Base-by-base conservation (phyloP, 2,329 filamentous ascomycete species). In the Hymenoscyphus albidus region DNA sequence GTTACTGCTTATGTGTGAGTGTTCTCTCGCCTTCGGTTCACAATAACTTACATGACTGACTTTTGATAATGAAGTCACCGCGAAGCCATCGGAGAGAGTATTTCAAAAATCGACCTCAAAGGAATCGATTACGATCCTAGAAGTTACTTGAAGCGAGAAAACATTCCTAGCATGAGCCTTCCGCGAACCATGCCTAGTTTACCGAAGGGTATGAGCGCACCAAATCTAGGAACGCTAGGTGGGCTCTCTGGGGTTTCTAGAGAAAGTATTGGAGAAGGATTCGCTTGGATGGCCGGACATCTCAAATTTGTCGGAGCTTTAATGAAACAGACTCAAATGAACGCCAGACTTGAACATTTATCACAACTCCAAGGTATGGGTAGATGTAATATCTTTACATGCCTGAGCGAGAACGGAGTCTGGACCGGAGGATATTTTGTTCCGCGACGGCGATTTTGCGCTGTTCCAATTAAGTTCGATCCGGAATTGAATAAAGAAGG, bases 241-340 rank as follows among this genome's bases (percentile, higher is more conserved):
- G 60, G 60, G 82, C 1, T 77, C 85, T 9, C 82, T 82, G 12
- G 86, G 68, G 79, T 86, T 73, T 85, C 85, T 72, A 78, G 82
- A 6, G 83, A 83, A 14, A 85, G 82, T 54, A 83, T 86, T 1
- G 87, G 87, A 2, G 83, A 87, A 62, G 91, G 91, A 0, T 89
- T 92, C 69, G 84, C 83, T 18, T 96, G 92, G 88, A 85, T 93
- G 3, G 87, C 88, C 0, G 90, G 89, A 16, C 93, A 97, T 76
- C 85, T 96, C 61, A 91, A 92, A 42, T 97, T 96, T 72, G 89
- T 96, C 1, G 91, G 92, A 0, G 88, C 90, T 57, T 81, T 97
- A 1, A 83, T 92, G 69, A 88, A 90, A 62, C 86, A 87, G 16
- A 86, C 88, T 40, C 90, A 95, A 71, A 78, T 96, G 66, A 85